These are phyloP conservation scores for Aureobasidium pullulans DNA, from an alignment of 2,329 filamentous ascomycete genomes.

Conservation along the genomic window DNA sequence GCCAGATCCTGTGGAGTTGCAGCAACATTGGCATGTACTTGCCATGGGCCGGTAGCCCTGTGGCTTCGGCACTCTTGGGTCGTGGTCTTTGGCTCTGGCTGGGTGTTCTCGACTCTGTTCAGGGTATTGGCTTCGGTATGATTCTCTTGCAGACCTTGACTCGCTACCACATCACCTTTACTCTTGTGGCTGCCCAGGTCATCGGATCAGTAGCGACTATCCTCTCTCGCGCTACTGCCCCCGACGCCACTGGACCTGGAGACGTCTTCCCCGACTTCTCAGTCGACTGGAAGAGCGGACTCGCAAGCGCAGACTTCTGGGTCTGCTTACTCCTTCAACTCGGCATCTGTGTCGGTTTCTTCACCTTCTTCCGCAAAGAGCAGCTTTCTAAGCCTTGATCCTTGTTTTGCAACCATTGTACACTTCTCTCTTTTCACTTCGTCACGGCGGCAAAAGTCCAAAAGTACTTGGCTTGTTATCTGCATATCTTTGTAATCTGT, in stretches of 20 bases:
- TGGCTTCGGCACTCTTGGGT: constrained; percentile 49
- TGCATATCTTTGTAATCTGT: background rate
- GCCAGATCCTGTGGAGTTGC: constrained; percentile 60
- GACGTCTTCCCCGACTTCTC: constrained; percentile 56
- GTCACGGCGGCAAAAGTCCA: background rate
- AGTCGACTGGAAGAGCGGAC: constrained; percentile 37
- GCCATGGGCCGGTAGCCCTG: constrained; percentile 53
- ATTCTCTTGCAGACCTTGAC: constrained; percentile 55
- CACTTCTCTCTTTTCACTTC: background rate
- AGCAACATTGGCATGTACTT: constrained; percentile 54
- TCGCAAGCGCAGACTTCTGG: constrained; percentile 54
- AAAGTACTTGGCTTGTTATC: too few species aligned
- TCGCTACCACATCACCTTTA: constrained; percentile 56
- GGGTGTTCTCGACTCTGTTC: constrained; percentile 56
- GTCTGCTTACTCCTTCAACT: constrained; percentile 51
- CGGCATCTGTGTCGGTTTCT: constrained; percentile 50
- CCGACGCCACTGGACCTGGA: constrained; percentile 54
- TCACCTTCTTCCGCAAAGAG: constrained; percentile 52
- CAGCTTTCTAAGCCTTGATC: constrained; percentile 47
- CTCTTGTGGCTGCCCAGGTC: constrained; percentile 54
- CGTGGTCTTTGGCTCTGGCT: constrained; percentile 60
- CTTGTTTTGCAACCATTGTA: background rate
- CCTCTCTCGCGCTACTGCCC: constrained; percentile 51
- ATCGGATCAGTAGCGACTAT: constrained; percentile 57
- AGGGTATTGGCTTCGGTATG: constrained; percentile 62